A percentile compares a stretch with the other conserved stretches of the same genome.
Conservation (phyloP, 202 grass and related monocot species). For the Eragrostis tef region DNA sequence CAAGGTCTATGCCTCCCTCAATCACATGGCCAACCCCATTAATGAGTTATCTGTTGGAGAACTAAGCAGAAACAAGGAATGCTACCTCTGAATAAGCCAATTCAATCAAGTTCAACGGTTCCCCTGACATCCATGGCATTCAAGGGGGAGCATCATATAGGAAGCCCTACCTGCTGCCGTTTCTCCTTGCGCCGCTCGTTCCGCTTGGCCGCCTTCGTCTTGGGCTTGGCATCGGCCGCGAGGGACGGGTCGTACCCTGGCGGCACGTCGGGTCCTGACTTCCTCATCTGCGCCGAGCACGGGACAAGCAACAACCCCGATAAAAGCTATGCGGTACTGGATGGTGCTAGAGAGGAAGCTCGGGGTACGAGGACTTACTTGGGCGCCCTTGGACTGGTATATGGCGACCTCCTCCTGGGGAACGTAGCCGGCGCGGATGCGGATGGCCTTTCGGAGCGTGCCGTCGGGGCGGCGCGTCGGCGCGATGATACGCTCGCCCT, state of each 20-base stretch:
- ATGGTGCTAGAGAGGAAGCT: slow-evolving; percentile 21
- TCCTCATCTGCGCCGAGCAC: slow-evolving; percentile 74
- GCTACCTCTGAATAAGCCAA: slow-evolving; percentile 3
- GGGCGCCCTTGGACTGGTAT: slow-evolving; percentile 86
- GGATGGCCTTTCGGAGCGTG: slow-evolving; percentile 83
- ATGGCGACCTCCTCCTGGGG: slow-evolving; percentile 96
- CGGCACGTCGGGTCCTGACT: slow-evolving; percentile 67
- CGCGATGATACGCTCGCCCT: slow-evolving; percentile 91
- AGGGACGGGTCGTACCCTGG: slow-evolving; percentile 76
- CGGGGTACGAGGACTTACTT: slow-evolving; percentile 56
- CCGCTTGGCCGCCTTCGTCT: slow-evolving; percentile 93
- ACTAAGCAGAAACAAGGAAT: neutral
- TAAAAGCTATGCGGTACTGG: slow-evolving; percentile 7
- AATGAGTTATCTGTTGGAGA: neutral
- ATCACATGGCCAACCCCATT: neutral
- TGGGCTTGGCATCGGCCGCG: slow-evolving; percentile 72
- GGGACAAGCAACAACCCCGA: slow-evolving; percentile 29
- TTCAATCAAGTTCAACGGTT: slow-evolving; percentile 40
- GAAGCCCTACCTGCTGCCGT: slow-evolving; percentile 69
- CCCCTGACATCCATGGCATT: slow-evolving; percentile 15
- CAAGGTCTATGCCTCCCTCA: slow-evolving; percentile 19
- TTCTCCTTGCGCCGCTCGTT: slow-evolving; percentile 99
- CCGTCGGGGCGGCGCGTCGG: slow-evolving; percentile 83
- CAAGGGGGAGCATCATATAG: neutral
- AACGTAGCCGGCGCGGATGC: slow-evolving; percentile 88